Evolutionary conservation across 2,329 filamentous ascomycete genomes (phyloP).

Genomic region (Thelonectria discophora): DNA sequence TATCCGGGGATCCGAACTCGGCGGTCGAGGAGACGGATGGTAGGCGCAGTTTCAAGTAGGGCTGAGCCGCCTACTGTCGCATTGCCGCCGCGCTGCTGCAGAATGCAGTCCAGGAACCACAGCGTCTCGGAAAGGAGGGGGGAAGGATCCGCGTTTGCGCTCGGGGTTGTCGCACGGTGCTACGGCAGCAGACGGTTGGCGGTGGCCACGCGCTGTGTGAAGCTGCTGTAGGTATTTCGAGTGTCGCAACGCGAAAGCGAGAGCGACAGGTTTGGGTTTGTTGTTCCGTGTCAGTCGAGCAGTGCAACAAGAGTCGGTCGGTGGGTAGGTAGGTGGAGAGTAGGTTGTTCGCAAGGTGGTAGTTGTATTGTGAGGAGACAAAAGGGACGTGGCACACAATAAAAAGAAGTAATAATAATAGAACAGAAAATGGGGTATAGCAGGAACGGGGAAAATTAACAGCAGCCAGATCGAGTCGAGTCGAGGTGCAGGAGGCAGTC

Average conservation of each 20-base stretch:
- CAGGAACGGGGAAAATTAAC: slow-evolving; percentile 8
- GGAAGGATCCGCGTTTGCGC: slow-evolving; percentile 36
- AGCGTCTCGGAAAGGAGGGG: slow-evolving; percentile 32
- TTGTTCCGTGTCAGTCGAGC: background rate
- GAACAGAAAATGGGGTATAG: slow-evolving; percentile 1
- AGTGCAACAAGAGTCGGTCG: background rate
- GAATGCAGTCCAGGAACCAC: slow-evolving; percentile 27
- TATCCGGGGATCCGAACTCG: slow-evolving; percentile 10
- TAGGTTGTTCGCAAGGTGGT: too few relatives aligned
- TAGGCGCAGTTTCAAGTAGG: slow-evolving; percentile 30
- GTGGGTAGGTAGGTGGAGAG: background rate
- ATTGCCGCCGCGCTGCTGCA: slow-evolving; percentile 32
- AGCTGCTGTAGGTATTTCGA: slow-evolving; percentile 5
- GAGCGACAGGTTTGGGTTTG: slow-evolving; percentile 7
- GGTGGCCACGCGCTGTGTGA: slow-evolving; percentile 18
- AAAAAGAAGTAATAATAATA: slow-evolving; percentile 11
- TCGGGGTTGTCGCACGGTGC: slow-evolving; percentile 19
- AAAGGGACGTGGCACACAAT: slow-evolving; percentile 4
- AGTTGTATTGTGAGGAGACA: slow-evolving; percentile 8
- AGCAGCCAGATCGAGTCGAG: background rate
- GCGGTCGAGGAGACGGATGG: slow-evolving; percentile 8
- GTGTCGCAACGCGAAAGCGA: slow-evolving; percentile 10
- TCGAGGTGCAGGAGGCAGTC: background rate
- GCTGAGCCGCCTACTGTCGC: slow-evolving; percentile 37
- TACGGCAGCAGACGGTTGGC: slow-evolving; percentile 27